Percentiles rank a stretch among this genome's conserved stretches.
Conservation (phyloP, 768 basidiomycete species). For the Agrocybe pediades region DNA sequence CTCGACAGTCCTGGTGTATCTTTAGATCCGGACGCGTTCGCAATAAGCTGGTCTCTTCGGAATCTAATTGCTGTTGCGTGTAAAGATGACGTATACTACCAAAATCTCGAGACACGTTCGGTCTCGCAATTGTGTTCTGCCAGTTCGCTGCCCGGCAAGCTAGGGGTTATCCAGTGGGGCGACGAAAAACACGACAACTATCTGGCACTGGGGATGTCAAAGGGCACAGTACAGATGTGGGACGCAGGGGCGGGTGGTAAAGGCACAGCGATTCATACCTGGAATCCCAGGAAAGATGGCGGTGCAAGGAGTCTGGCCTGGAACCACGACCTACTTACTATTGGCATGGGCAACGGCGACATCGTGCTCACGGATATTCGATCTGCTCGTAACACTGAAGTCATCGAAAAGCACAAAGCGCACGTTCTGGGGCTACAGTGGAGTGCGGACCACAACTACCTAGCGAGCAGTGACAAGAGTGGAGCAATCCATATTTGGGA, state of each 20-base stretch:
- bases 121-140: constrained; percentile 50
- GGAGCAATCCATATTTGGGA: constrained; percentile 89
- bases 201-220: constrained; percentile 54
- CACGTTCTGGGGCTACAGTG: constrained; percentile 74
- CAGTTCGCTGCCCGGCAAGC: constrained; percentile 30
- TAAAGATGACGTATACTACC: constrained; percentile 59
- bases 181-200: constrained; percentile 37
- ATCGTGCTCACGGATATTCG: constrained; percentile 71
- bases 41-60: constrained; percentile 60
- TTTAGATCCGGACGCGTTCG: constrained; percentile 52
- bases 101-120: constrained; percentile 55
- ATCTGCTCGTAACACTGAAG: constrained; percentile 35
- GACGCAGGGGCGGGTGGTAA: constrained; percentile 39
- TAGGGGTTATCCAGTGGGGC: constrained; percentile 56
- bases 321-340: constrained; percentile 60
- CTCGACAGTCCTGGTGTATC: constrained; percentile 69
- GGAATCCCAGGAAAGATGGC: constrained; percentile 34
- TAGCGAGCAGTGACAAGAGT: constrained; percentile 86
- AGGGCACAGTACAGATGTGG: constrained; percentile 56
- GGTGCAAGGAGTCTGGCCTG: constrained; percentile 46
- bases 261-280: constrained; percentile 31
- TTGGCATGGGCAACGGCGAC: constrained; percentile 64
- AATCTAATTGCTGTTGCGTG: constrained; percentile 69
- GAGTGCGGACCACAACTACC: constrained; percentile 69
- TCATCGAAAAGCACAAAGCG: constrained; percentile 45